Base-by-base conservation (phyloP, 2,329 filamentous ascomycete species). In the Ophiostoma perfectum region DNA sequence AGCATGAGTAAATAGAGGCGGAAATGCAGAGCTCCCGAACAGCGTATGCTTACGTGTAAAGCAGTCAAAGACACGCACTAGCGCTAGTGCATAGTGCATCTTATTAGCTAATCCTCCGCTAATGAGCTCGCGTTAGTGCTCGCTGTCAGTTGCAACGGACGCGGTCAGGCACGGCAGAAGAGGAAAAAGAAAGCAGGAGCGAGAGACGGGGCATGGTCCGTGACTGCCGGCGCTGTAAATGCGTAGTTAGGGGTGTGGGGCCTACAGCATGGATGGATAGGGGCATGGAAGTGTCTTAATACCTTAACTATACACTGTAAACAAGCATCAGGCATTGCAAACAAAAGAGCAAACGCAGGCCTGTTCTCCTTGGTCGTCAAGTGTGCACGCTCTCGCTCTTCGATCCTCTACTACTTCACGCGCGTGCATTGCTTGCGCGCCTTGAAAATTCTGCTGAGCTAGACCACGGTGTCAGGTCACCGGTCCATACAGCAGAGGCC, bases 1-100 rank as follows among this genome's bases (percentile, higher is more conserved):
- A 60, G 44, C 52, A n/a, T 44, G 11, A 64, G 65, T 55, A 42
- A 58, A 66, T 62, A 47, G 39, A 63, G 58, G 60, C 49, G 49
- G 66, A 42, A 7, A 52, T 49, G 27, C 45, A 55, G 64, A 64
- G 52, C 27, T 67, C 49, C n/a, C 16, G 49, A 55, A 8, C 14
- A 45, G 18, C 49, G 16, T 55, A 38, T 16, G 49, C 49, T 9
- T 55, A 55, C n/a, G 49, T 27, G 18, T 55, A 55, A 55, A 55
- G 49, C n/a, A 52, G 5, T n/a, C 11, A 3, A 52, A 60, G 27
- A 9, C 9, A 60, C 55, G 27, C 55, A 27, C 55, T 60, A 42
- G 60, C 58, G 6, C 36, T 63, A 39, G 55, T 41, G 36, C 16
- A 14, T 41, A 12, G 38, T 62, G 58, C 27, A 27, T 27, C 2